Conservation (phyloP, 257 asterid species). For the Primulina eburnea region DNA sequence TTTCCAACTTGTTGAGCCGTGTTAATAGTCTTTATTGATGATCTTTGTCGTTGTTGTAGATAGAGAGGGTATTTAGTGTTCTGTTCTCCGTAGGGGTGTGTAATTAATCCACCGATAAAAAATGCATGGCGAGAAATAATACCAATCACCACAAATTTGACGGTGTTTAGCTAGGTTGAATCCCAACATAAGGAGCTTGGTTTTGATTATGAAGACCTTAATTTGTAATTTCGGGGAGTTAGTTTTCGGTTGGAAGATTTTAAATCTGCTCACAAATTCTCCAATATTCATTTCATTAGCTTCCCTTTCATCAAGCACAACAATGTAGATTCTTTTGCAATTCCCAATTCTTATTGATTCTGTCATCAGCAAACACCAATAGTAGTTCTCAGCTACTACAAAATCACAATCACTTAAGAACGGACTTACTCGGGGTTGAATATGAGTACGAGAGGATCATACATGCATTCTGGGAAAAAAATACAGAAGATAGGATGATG, state of each 20-base stretch:
- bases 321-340: not conserved
- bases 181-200: not conserved
- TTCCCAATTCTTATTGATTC: not conserved
- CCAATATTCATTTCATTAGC: not conserved
- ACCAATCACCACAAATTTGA: not conserved
- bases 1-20: not conserved
- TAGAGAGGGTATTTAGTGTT: not conserved
- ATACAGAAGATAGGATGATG: not conserved
- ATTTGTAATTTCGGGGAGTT: not conserved
- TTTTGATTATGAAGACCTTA: not conserved
- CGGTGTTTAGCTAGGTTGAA: slow-evolving; percentile 1
- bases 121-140: not conserved
- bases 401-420: not conserved
- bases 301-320: not conserved
- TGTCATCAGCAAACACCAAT: not conserved
- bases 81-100: not conserved
- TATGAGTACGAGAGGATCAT: not conserved
- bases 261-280: not conserved
- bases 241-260: not conserved
- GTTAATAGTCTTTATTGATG: not conserved
- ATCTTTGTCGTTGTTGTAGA: not conserved
- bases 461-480: not conserved
- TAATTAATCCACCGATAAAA: not conserved
- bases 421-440: not conserved
- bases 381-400: not conserved